phyloP scores from a whole-genome alignment of 2,329 filamentous ascomycete species.

The Septoria petroselini region DNA sequence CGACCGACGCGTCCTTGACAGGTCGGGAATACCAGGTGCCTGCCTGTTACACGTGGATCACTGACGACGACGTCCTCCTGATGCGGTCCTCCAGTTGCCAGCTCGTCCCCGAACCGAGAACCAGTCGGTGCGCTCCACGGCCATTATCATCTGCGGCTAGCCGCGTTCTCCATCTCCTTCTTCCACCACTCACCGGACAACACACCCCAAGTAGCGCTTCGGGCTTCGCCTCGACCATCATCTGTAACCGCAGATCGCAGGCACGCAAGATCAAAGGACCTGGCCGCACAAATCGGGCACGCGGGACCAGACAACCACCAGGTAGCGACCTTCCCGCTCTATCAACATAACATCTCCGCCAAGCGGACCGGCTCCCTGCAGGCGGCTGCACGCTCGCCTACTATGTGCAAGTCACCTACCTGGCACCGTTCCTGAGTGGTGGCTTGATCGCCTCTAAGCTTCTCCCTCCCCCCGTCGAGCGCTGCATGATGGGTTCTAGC shows the following conservation, averaged over 20 bases:
- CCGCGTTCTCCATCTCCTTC: too few species aligned
- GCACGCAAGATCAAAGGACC: background rate
- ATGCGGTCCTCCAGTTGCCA: background rate
- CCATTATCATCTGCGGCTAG: background rate
- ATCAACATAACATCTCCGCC: background rate
- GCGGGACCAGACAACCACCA: background rate
- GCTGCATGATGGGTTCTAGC: conserved; percentile 1
- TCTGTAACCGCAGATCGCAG: conserved; percentile 1
- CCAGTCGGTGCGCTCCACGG: background rate
- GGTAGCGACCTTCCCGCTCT: background rate
- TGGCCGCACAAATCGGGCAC: background rate
- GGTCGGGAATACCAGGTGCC: conserved; percentile 7
- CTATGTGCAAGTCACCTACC: conserved; percentile 10
- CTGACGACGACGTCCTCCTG: background rate
- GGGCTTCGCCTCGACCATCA: conserved; percentile 6
- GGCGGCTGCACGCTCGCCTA: conserved; percentile 4
- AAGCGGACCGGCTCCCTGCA: conserved; percentile 1
- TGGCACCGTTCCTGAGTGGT: conserved; percentile 5
- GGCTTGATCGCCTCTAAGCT: background rate
- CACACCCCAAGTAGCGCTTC: background rate
- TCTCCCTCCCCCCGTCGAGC: background rate
- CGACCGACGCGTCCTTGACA: conserved; percentile 11
- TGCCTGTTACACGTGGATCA: conserved; percentile 10
- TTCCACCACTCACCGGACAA: background rate
- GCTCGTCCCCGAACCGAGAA: background rate